phyloP scores from a whole-genome alignment of 805 yeast species.

The Wickerhamiella azyma region DNA sequence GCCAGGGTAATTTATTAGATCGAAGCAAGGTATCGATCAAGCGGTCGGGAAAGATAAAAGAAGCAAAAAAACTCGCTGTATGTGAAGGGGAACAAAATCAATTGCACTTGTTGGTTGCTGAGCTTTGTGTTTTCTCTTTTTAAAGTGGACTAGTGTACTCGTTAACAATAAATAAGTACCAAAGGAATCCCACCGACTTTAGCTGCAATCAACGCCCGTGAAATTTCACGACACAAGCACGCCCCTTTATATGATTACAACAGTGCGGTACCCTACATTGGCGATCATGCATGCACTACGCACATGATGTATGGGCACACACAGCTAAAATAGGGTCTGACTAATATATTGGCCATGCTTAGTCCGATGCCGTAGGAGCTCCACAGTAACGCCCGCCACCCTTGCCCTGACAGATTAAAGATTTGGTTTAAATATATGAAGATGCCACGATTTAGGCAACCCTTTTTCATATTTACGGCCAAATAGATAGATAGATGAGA shows the following conservation, averaged over 20 bases:
- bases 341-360: slow-evolving; percentile 7
- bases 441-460: no score
- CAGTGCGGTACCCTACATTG: slow-evolving; percentile 6
- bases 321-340: background rate
- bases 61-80: background rate
- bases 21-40: background rate
- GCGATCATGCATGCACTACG: slow-evolving; percentile 6
- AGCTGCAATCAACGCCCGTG: background rate
- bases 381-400: background rate
- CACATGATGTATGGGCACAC: background rate
- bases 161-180: background rate
- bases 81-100: background rate
- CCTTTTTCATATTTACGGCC: no score
- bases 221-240: background rate
- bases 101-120: no score
- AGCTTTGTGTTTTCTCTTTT: background rate
- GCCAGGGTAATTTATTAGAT: background rate
- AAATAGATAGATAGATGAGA: no score
- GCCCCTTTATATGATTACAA: slow-evolving; percentile 3
- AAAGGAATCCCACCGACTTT: background rate
- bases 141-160: background rate
- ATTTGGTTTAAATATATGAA: no score
- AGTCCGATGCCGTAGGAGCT: background rate
- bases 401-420: background rate
- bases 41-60: background rate